These are phyloP conservation scores for Alternaria infectoria DNA, from an alignment of 2,329 filamentous ascomycete species.

Conservation along the genomic window DNA sequence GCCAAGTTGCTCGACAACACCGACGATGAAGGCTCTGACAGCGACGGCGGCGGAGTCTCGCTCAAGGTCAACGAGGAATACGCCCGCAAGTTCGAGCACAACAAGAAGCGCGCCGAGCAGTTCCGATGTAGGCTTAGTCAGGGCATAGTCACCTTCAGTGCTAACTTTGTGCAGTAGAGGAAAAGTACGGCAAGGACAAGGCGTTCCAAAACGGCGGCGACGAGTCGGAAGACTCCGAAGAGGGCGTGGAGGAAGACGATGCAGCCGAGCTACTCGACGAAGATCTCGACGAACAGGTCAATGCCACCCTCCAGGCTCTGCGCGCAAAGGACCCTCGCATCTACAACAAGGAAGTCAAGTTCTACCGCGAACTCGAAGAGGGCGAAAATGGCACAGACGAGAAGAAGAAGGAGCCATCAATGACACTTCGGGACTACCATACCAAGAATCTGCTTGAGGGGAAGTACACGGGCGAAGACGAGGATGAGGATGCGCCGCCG, in stretches of 20 bases:
- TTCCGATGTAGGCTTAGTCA: constrained; percentile 64
- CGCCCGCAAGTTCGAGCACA: constrained; percentile 89
- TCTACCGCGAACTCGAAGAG: constrained; percentile 73
- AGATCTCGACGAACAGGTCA: constrained; percentile 84
- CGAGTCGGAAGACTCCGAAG: constrained; percentile 58
- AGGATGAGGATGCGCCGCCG: constrained; percentile 61
- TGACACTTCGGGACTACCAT: constrained; percentile 90
- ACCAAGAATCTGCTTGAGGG: constrained; percentile 85
- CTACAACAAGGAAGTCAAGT: constrained; percentile 80
- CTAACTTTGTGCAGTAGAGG: constrained; percentile 70
- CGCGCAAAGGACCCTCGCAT: constrained; percentile 88
- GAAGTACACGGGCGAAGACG: constrained; percentile 63
- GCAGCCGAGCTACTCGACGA: constrained; percentile 85
- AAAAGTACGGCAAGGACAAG: constrained; percentile 72
- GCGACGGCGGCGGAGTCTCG: constrained; percentile 31
- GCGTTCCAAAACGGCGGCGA: constrained; percentile 44
- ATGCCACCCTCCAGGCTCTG: constrained; percentile 85
- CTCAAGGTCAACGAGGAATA: constrained; percentile 91
- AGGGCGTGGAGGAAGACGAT: constrained; percentile 86
- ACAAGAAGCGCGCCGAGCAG: constrained; percentile 93
- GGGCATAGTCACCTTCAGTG: neutral
- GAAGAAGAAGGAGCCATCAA: constrained; percentile 72
- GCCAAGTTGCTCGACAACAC: constrained; percentile 47
- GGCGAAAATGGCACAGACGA: constrained; percentile 48
- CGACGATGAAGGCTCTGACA: constrained; percentile 39